A percentile compares a stretch with the other conserved stretches of the same genome.
phyloP scores from a whole-genome alignment of 2,329 filamentous ascomycete species.

The Trichothecium sympodiale region DNA sequence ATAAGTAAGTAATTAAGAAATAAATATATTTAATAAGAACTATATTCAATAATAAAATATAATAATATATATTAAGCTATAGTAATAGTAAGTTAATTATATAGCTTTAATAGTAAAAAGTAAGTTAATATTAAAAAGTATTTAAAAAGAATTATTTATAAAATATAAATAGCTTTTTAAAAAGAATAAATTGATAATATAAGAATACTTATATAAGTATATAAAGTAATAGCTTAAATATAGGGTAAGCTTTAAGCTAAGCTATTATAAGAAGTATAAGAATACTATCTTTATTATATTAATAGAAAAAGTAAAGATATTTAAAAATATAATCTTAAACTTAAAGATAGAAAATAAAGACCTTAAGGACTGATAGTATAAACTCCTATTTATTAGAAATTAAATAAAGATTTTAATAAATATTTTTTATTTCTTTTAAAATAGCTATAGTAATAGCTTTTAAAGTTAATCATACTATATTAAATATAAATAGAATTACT shows the following conservation, averaged over 20 bases:
- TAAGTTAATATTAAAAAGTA: too few species aligned
- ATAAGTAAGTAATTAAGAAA: not conserved
- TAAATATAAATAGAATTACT: too few species aligned
- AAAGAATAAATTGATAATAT: not conserved
- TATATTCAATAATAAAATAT: not conserved
- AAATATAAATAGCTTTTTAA: not conserved
- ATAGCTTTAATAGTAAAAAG: not conserved
- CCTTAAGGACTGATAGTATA: too few species aligned
- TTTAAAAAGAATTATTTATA: too few species aligned
- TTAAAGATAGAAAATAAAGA: too few species aligned
- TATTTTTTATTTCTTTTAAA: conserved; percentile 1
- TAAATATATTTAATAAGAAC: not conserved
- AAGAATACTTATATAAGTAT: not conserved
- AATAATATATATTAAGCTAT: too few species aligned
- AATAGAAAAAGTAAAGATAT: not conserved
- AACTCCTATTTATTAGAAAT: too few species aligned
- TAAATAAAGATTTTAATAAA: too few species aligned
- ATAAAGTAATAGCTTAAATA: too few species aligned
- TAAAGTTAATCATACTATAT: too few species aligned
- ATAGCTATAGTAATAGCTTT: not conserved
- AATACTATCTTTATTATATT: not conserved
- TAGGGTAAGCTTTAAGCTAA: too few species aligned
- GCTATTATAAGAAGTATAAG: too few species aligned
- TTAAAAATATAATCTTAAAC: not conserved
- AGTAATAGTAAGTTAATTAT: not conserved